A percentile compares a stretch with the other conserved stretches of the same genome.
Conservation (phyloP, 2,329 filamentous ascomycete genomes). For the Arthrobotrys iridis region DNA sequence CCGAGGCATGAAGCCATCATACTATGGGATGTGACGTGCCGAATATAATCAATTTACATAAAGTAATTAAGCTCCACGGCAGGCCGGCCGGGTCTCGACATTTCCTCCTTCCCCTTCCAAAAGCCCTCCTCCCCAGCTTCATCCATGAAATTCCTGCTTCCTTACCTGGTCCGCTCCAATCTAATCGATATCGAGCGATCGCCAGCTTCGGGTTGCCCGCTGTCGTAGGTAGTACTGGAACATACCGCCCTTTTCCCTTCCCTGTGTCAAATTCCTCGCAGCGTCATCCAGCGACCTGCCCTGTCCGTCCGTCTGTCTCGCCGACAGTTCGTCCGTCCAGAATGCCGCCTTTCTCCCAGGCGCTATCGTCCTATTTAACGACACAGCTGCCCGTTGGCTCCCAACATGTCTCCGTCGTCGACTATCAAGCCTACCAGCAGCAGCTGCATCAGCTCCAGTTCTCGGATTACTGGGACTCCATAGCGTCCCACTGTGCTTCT, state of each 20-base stretch:
- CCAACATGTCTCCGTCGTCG: slow-evolving; percentile 31
- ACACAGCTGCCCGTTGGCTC: slow-evolving; percentile 22
- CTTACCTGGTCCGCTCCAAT: slow-evolving; percentile 19
- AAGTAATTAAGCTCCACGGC: too few species aligned
- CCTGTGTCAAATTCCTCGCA: too few species aligned
- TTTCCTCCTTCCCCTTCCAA: slow-evolving; percentile 38
- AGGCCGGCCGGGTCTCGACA: slow-evolving; percentile 39
- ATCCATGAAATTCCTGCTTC: slow-evolving; percentile 26
- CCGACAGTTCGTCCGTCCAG: neutral
- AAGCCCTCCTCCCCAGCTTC: slow-evolving; percentile 9
- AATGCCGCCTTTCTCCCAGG: slow-evolving; percentile 38
- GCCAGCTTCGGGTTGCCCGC: slow-evolving; percentile 6
- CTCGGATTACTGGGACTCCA: slow-evolving; percentile 43
- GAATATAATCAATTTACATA: slow-evolving; percentile 24
- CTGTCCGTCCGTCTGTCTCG: slow-evolving; percentile 4
- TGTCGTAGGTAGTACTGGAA: slow-evolving; percentile 6
- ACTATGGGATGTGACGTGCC: too few species aligned
- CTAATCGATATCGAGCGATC: slow-evolving; percentile 22
- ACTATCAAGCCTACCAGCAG: slow-evolving; percentile 23
- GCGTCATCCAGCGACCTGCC: slow-evolving; percentile 11
- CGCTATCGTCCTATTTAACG: slow-evolving; percentile 47
- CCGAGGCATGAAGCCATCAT: too few species aligned
- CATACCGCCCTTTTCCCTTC: too few species aligned
- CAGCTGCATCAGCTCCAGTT: slow-evolving; percentile 18
- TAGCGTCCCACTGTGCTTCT: slow-evolving; percentile 32